These are phyloP conservation scores for Cucurbita pepo DNA, from an alignment of 306 rosid genomes.

Conservation along the genomic window DNA sequence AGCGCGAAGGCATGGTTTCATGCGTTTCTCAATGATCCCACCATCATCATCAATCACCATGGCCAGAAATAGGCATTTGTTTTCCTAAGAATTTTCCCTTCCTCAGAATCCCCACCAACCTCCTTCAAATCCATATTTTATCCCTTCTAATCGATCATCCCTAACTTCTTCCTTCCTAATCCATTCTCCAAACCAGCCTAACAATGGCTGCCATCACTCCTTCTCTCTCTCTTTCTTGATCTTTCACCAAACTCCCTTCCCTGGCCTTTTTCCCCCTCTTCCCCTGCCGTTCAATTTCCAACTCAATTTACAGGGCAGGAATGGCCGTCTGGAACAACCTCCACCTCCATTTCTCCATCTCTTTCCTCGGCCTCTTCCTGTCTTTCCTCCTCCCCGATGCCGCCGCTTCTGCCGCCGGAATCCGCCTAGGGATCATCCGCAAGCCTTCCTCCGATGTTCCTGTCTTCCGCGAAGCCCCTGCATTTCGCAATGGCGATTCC, in stretches of 20 bases:
- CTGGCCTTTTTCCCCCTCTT: background rate
- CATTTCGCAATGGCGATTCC: slow-evolving; percentile 38
- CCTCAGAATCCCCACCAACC: slow-evolving; percentile 24
- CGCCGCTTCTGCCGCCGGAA: background rate
- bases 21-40: background rate
- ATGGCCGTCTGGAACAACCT: slow-evolving; percentile 40
- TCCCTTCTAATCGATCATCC: slow-evolving; percentile 4
- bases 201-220: slow-evolving; percentile 29
- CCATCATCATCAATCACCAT: background rate
- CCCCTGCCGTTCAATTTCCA: slow-evolving; percentile 10
- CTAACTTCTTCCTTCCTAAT: slow-evolving; percentile 20
- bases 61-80: background rate
- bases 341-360: slow-evolving; percentile 1
- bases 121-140: background rate
- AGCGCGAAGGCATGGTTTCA: background rate
- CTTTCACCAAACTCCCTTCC: background rate
- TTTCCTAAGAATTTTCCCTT: slow-evolving; percentile 35
- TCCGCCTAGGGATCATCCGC: slow-evolving; percentile 34
- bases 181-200: slow-evolving; percentile 19
- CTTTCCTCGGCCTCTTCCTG: slow-evolving; percentile 49
- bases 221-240: slow-evolving; percentile 6
- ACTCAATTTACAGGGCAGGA: slow-evolving; percentile 32
- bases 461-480: slow-evolving; percentile 59
- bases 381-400: slow-evolving; percentile 14
- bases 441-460: slow-evolving; percentile 29